A percentile compares a stretch with the other conserved stretches of the same genome.
These are phyloP conservation scores for Sindora glabra DNA, from an alignment of 306 rosid genomes.

Conservation along the genomic window DNA sequence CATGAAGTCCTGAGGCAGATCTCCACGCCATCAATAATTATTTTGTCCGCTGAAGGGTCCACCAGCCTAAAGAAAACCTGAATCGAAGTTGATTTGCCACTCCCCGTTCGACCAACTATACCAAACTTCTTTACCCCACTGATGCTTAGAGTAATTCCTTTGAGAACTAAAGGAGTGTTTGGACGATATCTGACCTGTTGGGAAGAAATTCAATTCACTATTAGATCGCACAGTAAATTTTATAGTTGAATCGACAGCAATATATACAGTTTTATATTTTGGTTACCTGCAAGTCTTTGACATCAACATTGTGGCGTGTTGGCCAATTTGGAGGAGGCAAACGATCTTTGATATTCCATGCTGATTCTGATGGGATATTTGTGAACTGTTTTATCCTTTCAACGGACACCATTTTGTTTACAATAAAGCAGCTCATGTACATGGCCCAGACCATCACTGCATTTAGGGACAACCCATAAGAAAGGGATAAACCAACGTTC, in stretches of 20 bases:
- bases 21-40: constrained; percentile 78
- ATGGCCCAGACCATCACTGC: constrained; percentile 63
- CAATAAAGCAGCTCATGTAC: constrained; percentile 87
- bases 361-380: constrained; percentile 71
- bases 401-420: constrained; percentile 94
- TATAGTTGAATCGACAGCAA: no score
- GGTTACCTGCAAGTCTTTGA: constrained; percentile 69
- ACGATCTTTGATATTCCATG: constrained; percentile 56
- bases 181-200: constrained; percentile 87
- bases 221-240: no score
- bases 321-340: constrained; percentile 86
- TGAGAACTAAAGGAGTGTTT: constrained; percentile 84
- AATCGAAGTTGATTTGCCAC: constrained; percentile 89
- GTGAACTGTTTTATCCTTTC: constrained; percentile 86
- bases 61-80: constrained; percentile 94
- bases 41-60: constrained; percentile 83
- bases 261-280: background rate
- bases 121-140: constrained; percentile 87
- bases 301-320: constrained; percentile 60
- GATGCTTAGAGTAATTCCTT: constrained; percentile 76
- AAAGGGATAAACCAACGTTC: constrained; percentile 80
- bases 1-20: constrained; percentile 70
- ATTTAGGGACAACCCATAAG: constrained; percentile 82
- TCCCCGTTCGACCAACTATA: constrained; percentile 87
- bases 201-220: background rate